Base-by-base conservation (phyloP, 495 filamentous ascomycete genomes). In the Tuber brumale region DNA sequence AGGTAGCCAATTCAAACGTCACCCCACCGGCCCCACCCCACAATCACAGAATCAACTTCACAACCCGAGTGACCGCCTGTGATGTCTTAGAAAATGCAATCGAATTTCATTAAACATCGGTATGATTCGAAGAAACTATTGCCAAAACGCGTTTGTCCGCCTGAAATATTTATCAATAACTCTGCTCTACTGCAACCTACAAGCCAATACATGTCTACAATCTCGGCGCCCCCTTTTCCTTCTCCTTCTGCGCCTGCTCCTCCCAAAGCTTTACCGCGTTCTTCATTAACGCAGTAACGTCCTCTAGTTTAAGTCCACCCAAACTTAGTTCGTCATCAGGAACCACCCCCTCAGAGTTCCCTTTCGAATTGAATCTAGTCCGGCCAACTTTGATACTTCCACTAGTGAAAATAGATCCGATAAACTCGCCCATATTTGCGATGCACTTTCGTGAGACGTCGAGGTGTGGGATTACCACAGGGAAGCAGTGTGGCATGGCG, bases 401-500 rank as follows among this genome's bases (percentile, higher is more conserved):
- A n/a, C 83, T 81, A 48, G 85, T 85, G 7, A 88, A 85, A 46
- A 85, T 84, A 41, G 77, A 77, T 27, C 84, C 84, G 0, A 89
- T 84, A 80, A 95, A 97, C 44, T 82, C 84, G 0, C 88, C 85
- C 85, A 89, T 88, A 31, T 87, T 83, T 14, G 88, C 83, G 70
- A 91, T 87, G 79, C 89, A 91, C 70, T 85, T 83, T 74, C 84
- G 84, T 2, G 86, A 81, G 9, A 85, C 87, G 0, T 84, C 73
- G 1, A 88, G 79, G n/a, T 80, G 82, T n/a, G 86, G 83, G 75
- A 97, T 84, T 0, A 96, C 71, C 77, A 90, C 79, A 0, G 87
- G 90, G 82, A 96, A 97, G 76, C 91, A 92, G 82, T 98, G 95
- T 69, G 94, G 94, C 93, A 97, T 96, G 1, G 90, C 91, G 83